Percentiles rank a stretch among this genome's conserved stretches.
Conservation (phyloP, 2,329 filamentous ascomycete genomes). For the Grosmannia huntii region DNA sequence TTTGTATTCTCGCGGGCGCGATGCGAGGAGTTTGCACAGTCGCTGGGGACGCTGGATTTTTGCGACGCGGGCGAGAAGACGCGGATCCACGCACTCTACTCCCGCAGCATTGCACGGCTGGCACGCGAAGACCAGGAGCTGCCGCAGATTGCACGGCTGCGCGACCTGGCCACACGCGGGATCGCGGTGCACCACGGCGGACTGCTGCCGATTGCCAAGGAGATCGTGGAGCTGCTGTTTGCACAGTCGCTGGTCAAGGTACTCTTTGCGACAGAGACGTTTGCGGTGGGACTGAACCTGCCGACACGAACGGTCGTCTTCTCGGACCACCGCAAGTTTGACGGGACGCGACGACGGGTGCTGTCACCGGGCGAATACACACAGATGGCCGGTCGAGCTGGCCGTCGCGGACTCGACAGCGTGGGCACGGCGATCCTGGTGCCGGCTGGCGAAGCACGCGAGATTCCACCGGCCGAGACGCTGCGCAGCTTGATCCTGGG, state of each 20-base stretch:
- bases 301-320: conserved; percentile 96
- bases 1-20: conserved; percentile 98
- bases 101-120: conserved; percentile 82
- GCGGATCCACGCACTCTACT: conserved; percentile 92
- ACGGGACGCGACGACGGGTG: conserved; percentile 84
- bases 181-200: conserved; percentile 96
- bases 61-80: conserved; percentile 91
- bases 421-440: conserved; percentile 95
- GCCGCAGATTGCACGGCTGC: conserved; percentile 82
- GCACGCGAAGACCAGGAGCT: conserved; percentile 80
- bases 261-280: conserved; percentile 93
- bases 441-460: conserved; percentile 62
- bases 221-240: conserved; percentile 93
- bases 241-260: conserved; percentile 93
- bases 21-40: conserved; percentile 94
- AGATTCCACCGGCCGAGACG: conserved; percentile 74
- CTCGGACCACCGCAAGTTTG: conserved; percentile 92
- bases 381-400: conserved; percentile 94
- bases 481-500: conserved; percentile 91
- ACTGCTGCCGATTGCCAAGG: conserved; percentile 89
- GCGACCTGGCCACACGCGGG: conserved; percentile 74
- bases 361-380: conserved; percentile 92
- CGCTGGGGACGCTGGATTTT: conserved; percentile 88
- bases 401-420: conserved; percentile 80
- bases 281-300: conserved; percentile 94